These are phyloP conservation scores for Tolypocladium cylindrosporum DNA, from an alignment of 2,329 filamentous ascomycete genomes.

Conservation along the genomic window DNA sequence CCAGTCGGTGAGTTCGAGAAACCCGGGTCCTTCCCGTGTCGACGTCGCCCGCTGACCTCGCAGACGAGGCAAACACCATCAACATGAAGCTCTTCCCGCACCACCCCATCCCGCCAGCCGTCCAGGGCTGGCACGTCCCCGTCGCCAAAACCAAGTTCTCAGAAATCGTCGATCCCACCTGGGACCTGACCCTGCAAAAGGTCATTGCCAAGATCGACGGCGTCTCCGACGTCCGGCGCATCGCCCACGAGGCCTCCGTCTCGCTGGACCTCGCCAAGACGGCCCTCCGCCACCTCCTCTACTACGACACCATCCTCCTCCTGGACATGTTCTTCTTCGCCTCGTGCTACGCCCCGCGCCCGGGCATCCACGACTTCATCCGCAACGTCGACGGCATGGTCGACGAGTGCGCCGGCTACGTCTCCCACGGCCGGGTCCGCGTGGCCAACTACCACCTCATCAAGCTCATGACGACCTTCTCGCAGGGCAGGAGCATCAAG, in stretches of 20 bases:
- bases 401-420: conserved; percentile 80
- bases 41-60: background rate
- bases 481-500: conserved; percentile 72
- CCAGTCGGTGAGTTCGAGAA: conserved; percentile 60
- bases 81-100: conserved; percentile 94
- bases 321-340: conserved; percentile 93
- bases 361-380: conserved; percentile 70
- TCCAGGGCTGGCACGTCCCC: conserved; percentile 86
- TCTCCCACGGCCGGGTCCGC: conserved; percentile 41
- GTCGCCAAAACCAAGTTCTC: conserved; percentile 59
- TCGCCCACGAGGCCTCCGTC: conserved; percentile 76
- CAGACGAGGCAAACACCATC: conserved; percentile 86
- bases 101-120: conserved; percentile 63
- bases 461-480: conserved; percentile 76
- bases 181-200: conserved; percentile 68
- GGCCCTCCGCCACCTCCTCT: conserved; percentile 79
- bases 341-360: conserved; percentile 76
- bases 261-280: conserved; percentile 79
- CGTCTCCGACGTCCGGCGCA: conserved; percentile 78
- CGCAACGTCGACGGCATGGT: conserved; percentile 64
- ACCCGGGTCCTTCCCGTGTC: background rate
- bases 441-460: conserved; percentile 58
- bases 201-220: conserved; percentile 85
- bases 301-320: conserved; percentile 83
- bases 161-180: conserved; percentile 55